Conservation (phyloP, 345 rosid species). For the Camelina neglecta region DNA sequence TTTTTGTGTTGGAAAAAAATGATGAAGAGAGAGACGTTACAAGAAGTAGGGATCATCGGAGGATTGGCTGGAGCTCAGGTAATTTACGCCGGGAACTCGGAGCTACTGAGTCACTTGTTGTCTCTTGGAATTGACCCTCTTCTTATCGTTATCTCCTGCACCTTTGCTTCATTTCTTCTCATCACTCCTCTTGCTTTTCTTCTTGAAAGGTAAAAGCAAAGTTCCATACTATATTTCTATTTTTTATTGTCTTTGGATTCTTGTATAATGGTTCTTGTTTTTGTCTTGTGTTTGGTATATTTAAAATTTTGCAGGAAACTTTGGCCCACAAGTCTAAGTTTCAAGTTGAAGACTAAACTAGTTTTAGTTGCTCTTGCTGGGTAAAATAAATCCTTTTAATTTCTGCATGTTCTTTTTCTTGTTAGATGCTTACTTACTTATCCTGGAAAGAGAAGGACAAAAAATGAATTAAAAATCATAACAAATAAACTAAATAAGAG, state of each 20-base stretch:
- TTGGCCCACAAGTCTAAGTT: constrained; percentile 66
- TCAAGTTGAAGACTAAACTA: constrained; percentile 66
- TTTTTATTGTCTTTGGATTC: neutral
- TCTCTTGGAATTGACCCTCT: constrained; percentile 71
- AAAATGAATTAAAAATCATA: neutral
- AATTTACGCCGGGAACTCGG: constrained; percentile 65
- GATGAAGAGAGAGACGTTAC: constrained; percentile 48
- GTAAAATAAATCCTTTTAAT: constrained; percentile 41
- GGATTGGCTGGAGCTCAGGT: constrained; percentile 71
- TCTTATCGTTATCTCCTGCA: constrained; percentile 59
- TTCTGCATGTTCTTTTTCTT: neutral
- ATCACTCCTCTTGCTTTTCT: constrained; percentile 67
- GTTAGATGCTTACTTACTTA: neutral
- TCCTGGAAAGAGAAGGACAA: neutral
- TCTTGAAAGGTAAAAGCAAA: constrained; percentile 63
- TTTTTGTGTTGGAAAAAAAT: neutral
- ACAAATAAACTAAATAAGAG: neutral
- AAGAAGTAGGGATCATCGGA: constrained; percentile 57
- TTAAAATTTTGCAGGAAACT: constrained; percentile 51
- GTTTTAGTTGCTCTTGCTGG: constrained; percentile 72
- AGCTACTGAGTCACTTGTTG: constrained; percentile 68
- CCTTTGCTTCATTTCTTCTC: constrained; percentile 65
- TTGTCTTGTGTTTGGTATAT: constrained; percentile 16
- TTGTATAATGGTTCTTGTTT: neutral
- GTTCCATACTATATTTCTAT: neutral